Evolutionary conservation across 2,329 filamentous ascomycete species (phyloP), one percentile per base, ranked within the genome.

Genomic region (Calonectria hongkongensis): DNA sequence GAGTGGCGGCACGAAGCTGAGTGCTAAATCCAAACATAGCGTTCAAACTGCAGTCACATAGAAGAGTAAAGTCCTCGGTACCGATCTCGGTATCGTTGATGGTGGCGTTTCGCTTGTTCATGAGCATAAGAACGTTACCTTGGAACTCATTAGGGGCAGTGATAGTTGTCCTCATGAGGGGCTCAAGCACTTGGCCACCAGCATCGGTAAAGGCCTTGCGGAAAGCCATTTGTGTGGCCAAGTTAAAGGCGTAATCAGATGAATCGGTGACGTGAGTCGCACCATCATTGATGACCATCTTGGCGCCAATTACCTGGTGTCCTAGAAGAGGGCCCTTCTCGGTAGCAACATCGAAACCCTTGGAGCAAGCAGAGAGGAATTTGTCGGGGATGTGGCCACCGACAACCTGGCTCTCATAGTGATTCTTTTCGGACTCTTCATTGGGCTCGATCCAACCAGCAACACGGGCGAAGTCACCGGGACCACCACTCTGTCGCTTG

Each of bases 241-340:
- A 93, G 85, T 94, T 97, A 91, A 99, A 99, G 15, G 97, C 92
- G 89, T 96, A 94, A 90, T 99, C 97, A 36, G 94, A 98, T 16
- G 97, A 98, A 88, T 99, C 97, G 39, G 97, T 98, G 83, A 98
- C 95, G 89, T 99, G 97, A 13, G 95, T 99, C 30, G 96, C 95
- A 85, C 97, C 97, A 80, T 99, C 97, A 84, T 97, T 97, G 86
- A 99, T 91, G 70, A 98, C 90, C 95, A 99, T 98, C 82, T 88
- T 90, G 25, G 94, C 90, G 73, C 96, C 97, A 47, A 99, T 93
- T 56, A 99, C 96, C 83, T 92, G 94, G 88, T 99, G 97, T 68
- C 96, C 97, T 60, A 98, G 91, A 58, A 98, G 90, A 50, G 97
- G 97, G 10, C 97, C 97, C 85, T 95, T 96, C 43, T 94, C 89